Evolutionary conservation across 805 yeast species (phyloP), one percentile per base, ranked within the genome.

Genomic region (Komagataella populi): DNA sequence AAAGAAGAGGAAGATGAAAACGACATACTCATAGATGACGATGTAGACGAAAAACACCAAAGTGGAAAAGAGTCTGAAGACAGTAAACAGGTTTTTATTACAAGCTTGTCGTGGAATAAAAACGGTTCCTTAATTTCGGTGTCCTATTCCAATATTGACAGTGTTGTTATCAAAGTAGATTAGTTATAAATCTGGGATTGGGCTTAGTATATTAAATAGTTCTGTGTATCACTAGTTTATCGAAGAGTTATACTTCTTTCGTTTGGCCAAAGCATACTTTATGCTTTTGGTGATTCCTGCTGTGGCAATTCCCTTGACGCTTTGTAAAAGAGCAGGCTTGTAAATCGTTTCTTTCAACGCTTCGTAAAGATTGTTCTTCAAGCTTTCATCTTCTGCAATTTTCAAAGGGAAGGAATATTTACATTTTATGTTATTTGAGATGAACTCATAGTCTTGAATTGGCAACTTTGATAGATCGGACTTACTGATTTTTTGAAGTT

Each of bases 301-400:
- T 3, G 96, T 88, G 46, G 87, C 69, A 1, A 91, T 59, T 0
- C 99, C 99, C 64, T 91, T 89, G 16, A 80, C 55, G 30, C 87
- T 79, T 65, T 93, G 99, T 6, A 80, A 65, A 14, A 81, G 61
- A 14, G 96, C 86, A n/a, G 93, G 83, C 61, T 68, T 67, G 46
- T 70, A 71, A 6, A 90, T 89, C 1, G 84, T 84, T 23, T 71
- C 65, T 55, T 70, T 67, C 44, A 86, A 70, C 2, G 74, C 68
- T 3, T 63, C 51, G 52, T 62, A 54, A 56, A 77, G 60, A 51
- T 70, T 63, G 39, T 58, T 47, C 6, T 59, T 56, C 48, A 78
- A 65, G 39, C 65, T 53, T 5, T 60, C 56, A 60, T 77, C 80
- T 6, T 62, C 57, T 0, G 78, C 80, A 45, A 80, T 70, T 22